Conservation (phyloP, 139 green algal species). For the Monoraphidium neglectum region DNA sequence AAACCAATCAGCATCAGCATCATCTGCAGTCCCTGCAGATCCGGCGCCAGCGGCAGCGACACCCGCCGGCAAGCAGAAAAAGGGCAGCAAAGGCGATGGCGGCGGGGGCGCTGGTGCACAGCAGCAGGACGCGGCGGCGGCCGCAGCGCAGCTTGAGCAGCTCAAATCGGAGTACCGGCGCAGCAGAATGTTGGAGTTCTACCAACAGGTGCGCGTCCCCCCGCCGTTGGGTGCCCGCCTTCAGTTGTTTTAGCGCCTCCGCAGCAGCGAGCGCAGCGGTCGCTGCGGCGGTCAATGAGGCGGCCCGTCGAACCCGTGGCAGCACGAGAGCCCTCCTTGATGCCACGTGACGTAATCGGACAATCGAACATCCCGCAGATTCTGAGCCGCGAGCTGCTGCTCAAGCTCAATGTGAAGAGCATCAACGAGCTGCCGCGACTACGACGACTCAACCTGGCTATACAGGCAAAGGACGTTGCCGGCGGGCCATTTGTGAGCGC, state of each 20-base stretch:
- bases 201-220: too few species aligned
- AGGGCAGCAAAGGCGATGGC: background rate
- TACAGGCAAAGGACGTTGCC: conserved; percentile 16
- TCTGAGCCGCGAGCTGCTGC: conserved; percentile 21
- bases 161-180: background rate
- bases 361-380: too few species aligned
- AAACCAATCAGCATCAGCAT: too few species aligned
- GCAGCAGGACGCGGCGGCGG: background rate
- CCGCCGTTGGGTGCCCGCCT: too few species aligned
- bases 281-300: too few species aligned
- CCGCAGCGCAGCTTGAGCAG: background rate
- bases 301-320: too few species aligned
- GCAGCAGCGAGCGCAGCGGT: too few species aligned
- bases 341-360: too few species aligned
- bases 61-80: background rate
- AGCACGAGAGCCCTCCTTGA: too few species aligned
- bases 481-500: conserved; percentile 13
- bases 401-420: conserved; percentile 26
- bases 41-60: too few species aligned
- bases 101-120: background rate
- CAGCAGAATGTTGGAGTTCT: too few species aligned
- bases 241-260: background rate
- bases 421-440: conserved; percentile 18
- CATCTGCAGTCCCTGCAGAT: too few species aligned
- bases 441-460: background rate